Evolutionary conservation across 305 asterid genomes (phyloP).

Genomic region (Salvia sclarea): DNA sequence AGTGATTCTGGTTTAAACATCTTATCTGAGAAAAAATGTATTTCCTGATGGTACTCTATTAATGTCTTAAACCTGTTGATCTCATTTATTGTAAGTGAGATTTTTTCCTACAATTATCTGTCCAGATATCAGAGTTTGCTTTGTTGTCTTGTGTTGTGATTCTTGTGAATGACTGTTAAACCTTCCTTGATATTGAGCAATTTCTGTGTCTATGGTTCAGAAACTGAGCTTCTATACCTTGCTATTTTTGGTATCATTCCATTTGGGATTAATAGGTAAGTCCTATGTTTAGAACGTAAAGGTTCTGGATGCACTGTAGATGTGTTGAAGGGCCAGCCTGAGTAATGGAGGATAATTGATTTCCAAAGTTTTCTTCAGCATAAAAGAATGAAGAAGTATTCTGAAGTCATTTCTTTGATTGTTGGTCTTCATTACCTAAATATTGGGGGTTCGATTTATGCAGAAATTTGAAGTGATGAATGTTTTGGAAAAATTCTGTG

Average conservation of each 20-base stretch:
- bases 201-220: not conserved
- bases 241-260: not conserved
- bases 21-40: constrained; percentile 4
- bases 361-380: not conserved
- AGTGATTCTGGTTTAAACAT: constrained; percentile 1
- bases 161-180: not conserved
- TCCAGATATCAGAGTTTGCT: not conserved
- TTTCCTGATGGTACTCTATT: not conserved
- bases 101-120: not conserved
- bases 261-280: not conserved
- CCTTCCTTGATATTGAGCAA: not conserved
- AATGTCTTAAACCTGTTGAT: constrained; percentile 2
- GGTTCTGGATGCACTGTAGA: not conserved
- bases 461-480: not conserved
- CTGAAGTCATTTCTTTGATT: not conserved
- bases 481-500: not conserved
- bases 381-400: not conserved
- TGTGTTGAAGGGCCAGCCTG: not conserved
- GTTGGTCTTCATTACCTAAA: not conserved
- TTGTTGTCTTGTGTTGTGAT: constrained; percentile 3
- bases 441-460: not conserved
- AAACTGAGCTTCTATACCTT: not conserved
- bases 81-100: not conserved
- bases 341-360: not conserved
- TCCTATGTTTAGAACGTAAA: not conserved